Evolutionary conservation across 768 basidiomycete genomes (phyloP), one percentile per base, ranked within the genome.

Genomic region (Russula emetica): DNA sequence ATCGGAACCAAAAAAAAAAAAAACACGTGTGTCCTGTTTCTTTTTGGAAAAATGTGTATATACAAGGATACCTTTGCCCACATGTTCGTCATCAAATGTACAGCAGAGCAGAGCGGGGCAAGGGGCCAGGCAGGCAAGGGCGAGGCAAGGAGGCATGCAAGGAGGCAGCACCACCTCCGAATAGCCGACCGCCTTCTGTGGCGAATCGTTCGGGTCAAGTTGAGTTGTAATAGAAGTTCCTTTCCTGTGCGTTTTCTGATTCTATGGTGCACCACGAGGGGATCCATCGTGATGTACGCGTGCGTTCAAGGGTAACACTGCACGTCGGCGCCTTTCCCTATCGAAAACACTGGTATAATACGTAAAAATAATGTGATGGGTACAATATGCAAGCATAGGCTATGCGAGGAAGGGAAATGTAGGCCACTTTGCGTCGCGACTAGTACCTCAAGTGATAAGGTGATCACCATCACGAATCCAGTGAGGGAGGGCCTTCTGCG

Each of bases 331-430:
- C 26, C 51, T n/a, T 22, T 47, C 57, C 47, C 45, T 40, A 60
- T n/a, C 38, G 20, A 26, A 58, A 26, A 58, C 51, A 38, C 45
- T 34, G 47, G 16, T 36, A 57, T 55, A 52, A 65, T 55, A 65
- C 64, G 64, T 65, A 61, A 65, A 55, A 61, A 40, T 53, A 56
- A 65, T n/a, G 59, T 45, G 40, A 55, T 18, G 24, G 38, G 56
- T 51, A 65, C 64, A 51, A 36, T 65, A 61, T 65, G 55, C 58
- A 44, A 60, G 60, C 40, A 40, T 56, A 36, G 40, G 36, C 49
- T 56, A 61, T 44, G 63, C 22, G 49, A 55, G 59, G n/a, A n/a
- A 5, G 30, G n/a, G 2, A 38, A 58, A 49, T 42, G 53, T 32
- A 22, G 54, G 11, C 26, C 44, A 47, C 14, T 18, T 1, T 42